Conservation (phyloP, 2,329 filamentous ascomycete genomes). For the Aspergillus tubingensis region DNA sequence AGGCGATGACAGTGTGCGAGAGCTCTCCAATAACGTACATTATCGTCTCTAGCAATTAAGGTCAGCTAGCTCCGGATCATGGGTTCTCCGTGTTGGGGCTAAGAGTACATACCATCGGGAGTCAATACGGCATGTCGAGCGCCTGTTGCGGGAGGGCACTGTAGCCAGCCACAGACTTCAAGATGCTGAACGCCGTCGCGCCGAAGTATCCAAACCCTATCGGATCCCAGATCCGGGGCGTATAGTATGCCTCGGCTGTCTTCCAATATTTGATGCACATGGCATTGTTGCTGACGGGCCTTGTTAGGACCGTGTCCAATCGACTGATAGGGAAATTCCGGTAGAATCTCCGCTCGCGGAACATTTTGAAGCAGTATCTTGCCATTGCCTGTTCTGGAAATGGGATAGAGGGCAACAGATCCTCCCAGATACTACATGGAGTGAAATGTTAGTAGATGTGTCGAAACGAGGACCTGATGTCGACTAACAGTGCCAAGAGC, state of each 20-base stretch:
- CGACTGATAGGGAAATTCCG: neutral
- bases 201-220: neutral
- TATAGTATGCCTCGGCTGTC: neutral
- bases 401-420: constrained; percentile 1
- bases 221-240: constrained; percentile 1
- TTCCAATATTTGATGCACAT: constrained; percentile 3
- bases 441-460: neutral
- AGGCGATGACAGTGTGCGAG: constrained; percentile 3
- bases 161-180: constrained; percentile 1
- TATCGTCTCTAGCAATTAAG: neutral
- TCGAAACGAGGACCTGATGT: neutral
- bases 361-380: neutral
- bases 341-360: neutral
- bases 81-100: neutral
- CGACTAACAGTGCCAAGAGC: neutral
- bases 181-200: constrained; percentile 1
- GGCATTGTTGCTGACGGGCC: constrained; percentile 2
- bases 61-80: neutral
- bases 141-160: constrained; percentile 2
- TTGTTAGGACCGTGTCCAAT: neutral
- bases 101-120: neutral
- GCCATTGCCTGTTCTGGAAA: neutral
- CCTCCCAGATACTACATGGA: neutral
- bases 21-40: constrained; percentile 4
- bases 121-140: constrained; percentile 4